Percentiles rank a stretch among this genome's conserved stretches.
Evolutionary conservation across 176 grass and related monocot species (phyloP).

Genomic region (Raddia distichophylla): DNA sequence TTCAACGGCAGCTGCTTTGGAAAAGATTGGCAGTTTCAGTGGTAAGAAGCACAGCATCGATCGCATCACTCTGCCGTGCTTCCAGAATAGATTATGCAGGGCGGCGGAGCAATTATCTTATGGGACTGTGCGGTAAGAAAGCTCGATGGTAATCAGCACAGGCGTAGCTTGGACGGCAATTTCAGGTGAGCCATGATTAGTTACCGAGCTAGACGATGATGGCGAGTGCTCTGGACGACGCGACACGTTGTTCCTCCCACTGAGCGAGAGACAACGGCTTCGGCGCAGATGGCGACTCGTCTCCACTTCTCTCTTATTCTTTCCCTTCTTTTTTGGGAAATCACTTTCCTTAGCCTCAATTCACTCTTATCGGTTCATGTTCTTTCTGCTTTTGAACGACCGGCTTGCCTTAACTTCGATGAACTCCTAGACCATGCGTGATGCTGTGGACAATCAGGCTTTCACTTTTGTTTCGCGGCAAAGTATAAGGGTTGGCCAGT

Average conservation of each 20-base stretch:
- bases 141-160: conserved; percentile 23
- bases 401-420: no score
- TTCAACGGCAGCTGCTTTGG: conserved; percentile 29
- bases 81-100: background rate
- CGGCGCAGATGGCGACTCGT: background rate
- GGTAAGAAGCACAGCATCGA: background rate
- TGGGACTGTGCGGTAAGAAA: background rate
- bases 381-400: no score
- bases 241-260: background rate
- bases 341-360: background rate
- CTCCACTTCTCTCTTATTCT: background rate
- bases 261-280: background rate
- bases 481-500: no score
- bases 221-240: background rate
- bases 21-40: conserved; percentile 14
- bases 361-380: background rate
- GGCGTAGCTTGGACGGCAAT: conserved; percentile 50
- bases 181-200: conserved; percentile 10
- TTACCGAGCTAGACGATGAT: conserved; percentile 10
- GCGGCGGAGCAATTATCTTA: conserved; percentile 18
- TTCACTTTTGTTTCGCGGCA: no score
- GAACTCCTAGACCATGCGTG: no score
- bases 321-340: background rate
- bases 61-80: background rate
- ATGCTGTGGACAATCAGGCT: no score